Evolutionary conservation across 192 early-diverging fungal genomes (phyloP).

Genomic region (Spizellomyces punctatus): DNA sequence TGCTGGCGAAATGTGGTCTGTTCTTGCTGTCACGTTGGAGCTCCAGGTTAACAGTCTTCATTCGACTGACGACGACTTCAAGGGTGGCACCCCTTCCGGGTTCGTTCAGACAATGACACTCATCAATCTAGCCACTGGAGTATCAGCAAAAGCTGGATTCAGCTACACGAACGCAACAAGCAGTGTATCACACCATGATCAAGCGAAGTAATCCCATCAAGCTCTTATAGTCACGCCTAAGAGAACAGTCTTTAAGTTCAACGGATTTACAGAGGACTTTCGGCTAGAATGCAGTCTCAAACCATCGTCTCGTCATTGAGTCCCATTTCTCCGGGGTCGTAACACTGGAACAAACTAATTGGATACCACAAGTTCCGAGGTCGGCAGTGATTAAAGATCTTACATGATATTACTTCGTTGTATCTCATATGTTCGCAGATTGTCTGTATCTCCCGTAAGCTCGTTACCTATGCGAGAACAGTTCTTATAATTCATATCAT

Average conservation of each 20-base stretch:
- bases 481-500: neutral
- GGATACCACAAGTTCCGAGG: neutral
- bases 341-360: slow-evolving; percentile 41
- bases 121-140: slow-evolving; percentile 58
- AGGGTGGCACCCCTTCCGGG: slow-evolving; percentile 64
- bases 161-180: slow-evolving; percentile 1
- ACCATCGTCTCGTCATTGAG: slow-evolving; percentile 64
- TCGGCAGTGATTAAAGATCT: neutral
- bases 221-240: slow-evolving; percentile 41
- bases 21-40: slow-evolving; percentile 15
- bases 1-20: neutral
- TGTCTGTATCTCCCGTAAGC: slow-evolving; percentile 69
- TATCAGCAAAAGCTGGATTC: neutral
- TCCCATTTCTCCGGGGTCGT: slow-evolving; percentile 87
- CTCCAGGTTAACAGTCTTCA: slow-evolving; percentile 44
- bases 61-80: slow-evolving; percentile 67
- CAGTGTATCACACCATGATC: slow-evolving; percentile 19
- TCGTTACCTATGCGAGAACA: slow-evolving; percentile 46
- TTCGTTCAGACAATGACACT: slow-evolving; percentile 74
- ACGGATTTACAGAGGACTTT: neutral
- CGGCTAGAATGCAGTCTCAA: neutral
- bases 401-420: slow-evolving; percentile 53
- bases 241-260: neutral
- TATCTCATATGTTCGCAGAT: slow-evolving; percentile 42
- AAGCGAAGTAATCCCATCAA: slow-evolving; percentile 36